These are phyloP conservation scores for Adansonia gregorii DNA, from an alignment of 441 rosid genomes.

Conservation along the genomic window DNA sequence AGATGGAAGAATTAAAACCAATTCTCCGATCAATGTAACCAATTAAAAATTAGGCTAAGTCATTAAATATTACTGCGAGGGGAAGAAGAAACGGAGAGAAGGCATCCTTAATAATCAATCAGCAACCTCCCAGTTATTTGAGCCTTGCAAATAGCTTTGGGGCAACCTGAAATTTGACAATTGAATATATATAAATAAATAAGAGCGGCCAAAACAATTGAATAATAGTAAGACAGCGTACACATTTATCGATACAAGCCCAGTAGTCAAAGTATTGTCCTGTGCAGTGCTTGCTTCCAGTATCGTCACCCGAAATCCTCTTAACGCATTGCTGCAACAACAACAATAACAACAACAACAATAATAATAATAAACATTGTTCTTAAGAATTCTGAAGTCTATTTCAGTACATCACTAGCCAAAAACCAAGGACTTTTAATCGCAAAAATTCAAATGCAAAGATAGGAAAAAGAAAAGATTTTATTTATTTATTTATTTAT, in stretches of 20 bases:
- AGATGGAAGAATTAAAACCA: no score
- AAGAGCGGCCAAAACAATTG: not conserved
- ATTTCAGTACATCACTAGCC: not conserved
- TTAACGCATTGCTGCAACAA: constrained; percentile 10
- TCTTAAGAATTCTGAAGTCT: not conserved
- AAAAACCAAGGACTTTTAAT: not conserved
- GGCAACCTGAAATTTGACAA: constrained; percentile 15
- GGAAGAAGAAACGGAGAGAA: not conserved
- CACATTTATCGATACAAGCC: constrained; percentile 21
- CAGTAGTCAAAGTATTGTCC: constrained; percentile 22
- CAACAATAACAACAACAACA: not conserved
- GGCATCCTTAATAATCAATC: not conserved
- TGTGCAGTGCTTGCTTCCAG: constrained; percentile 18
- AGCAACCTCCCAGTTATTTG: not conserved
- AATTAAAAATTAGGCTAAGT: no score
- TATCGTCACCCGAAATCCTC: constrained; percentile 14
- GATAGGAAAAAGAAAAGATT: not conserved
- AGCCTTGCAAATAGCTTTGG: constrained; percentile 18
- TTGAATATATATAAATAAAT: not conserved
- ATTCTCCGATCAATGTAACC: no score
- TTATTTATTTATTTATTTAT: not conserved
- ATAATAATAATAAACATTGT: no score
- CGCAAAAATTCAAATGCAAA: no score
- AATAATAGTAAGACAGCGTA: not conserved
- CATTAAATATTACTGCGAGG: no score